Base-by-base conservation (phyloP, 2,329 filamentous ascomycete species). In the Teratosphaeria epicoccoides region DNA sequence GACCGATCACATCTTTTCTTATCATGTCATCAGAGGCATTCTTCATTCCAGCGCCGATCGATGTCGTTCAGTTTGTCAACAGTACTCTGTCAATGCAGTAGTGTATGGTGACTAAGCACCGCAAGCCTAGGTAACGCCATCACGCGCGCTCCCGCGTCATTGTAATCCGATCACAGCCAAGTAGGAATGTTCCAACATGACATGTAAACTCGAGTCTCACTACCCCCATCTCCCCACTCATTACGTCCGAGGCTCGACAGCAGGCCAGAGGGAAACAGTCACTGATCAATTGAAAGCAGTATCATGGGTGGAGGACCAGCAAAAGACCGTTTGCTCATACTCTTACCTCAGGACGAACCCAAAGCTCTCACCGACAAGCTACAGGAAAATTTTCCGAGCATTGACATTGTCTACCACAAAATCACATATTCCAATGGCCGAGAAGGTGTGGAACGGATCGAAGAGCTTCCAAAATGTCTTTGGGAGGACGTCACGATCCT, bases 401-500 rank as follows among this genome's bases (percentile, higher is more conserved):
- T 76, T 54, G 66, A 73, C n/a, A 63, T 78, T 47, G 68, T 65
- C 9, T 77, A 70, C 55, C 56, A 67, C 46, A 54, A 67, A 43
- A 56, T 69, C 24, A 53, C 52, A 2, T 65, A 58, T 46, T 56
- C 57, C 6, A 17, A 46, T 48, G 49, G 58, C 43, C 23, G 52
- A 25, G 28, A 33, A 43, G 43, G 55, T 14, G 22, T 28, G 24
- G 25, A 57, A 10, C 47, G 52, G 7, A 12, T 33, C 23, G 14
- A 44, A 25, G 25, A 44, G 17, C 53, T 66, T 12, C 53, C 58
- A 10, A 22, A 54, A 68, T 70, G 72, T 20, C 55, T 71, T 28
- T 71, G 68, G 63, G 61, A 69, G 47, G 65, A 71, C 49, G 66
- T 68, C 29, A 76, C 70, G 1, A 70, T 78, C 55, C 68, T 79